phyloP scores from a whole-genome alignment of 2,329 filamentous ascomycete genomes.

The Pseudocercospora macadamiae region DNA sequence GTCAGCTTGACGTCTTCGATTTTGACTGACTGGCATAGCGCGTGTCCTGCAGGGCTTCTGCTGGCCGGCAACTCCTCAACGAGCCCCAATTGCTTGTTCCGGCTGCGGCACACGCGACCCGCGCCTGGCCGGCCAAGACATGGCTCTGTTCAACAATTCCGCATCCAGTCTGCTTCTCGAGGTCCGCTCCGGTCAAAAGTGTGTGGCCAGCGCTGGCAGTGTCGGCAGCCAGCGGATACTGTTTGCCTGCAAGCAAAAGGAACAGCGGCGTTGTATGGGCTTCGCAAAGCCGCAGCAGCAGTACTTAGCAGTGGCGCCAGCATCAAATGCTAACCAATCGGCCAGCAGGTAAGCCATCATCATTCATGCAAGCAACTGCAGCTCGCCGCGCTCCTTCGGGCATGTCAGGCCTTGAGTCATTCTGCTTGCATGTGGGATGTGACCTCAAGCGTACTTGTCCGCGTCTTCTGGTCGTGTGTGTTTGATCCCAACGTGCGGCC shows the following conservation, averaged over 20 bases:
- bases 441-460: neutral
- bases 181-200: neutral
- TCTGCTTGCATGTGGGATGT: slow-evolving; percentile 16
- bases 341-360: slow-evolving; percentile 16
- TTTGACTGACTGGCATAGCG: neutral
- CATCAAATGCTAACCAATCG: slow-evolving; percentile 19
- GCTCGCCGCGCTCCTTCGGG: slow-evolving; percentile 17
- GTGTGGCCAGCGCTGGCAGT: neutral
- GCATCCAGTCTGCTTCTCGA: neutral
- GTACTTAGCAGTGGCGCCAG: slow-evolving; percentile 17
- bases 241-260: slow-evolving; percentile 1
- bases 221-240: neutral
- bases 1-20: neutral
- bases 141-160: neutral
- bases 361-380: slow-evolving; percentile 25
- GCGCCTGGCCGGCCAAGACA: neutral
- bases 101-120: neutral
- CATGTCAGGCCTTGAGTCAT: slow-evolving; percentile 21
- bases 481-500: no score
- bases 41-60: neutral
- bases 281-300: slow-evolving; percentile 8
- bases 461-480: neutral
- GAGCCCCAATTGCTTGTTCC: neutral
- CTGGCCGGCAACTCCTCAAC: slow-evolving; percentile 4
- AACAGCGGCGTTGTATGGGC: neutral